These are phyloP conservation scores for Alternaria dauci DNA, from an alignment of 2,329 filamentous ascomycete species.

Conservation along the genomic window DNA sequence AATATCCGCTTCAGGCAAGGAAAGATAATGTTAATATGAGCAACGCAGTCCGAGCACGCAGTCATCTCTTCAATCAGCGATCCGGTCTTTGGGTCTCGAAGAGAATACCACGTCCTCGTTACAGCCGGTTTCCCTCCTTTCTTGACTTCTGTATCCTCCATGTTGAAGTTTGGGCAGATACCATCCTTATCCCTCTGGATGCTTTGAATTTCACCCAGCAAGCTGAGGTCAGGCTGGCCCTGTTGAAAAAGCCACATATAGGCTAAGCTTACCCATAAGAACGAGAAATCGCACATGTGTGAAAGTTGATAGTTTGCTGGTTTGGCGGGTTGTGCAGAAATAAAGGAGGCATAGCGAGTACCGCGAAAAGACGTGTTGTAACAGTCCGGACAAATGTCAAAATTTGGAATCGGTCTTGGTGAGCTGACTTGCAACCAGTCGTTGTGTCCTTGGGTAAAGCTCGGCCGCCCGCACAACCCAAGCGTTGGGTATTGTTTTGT, in stretches of 20 bases:
- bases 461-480: constrained; percentile 16
- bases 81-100: constrained; percentile 22
- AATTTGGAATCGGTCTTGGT: constrained; percentile 17
- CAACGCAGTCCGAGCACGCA: constrained; percentile 29
- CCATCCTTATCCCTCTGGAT: constrained; percentile 26
- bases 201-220: constrained; percentile 21
- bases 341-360: constrained; percentile 22
- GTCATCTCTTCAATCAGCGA: constrained; percentile 29
- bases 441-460: constrained; percentile 14
- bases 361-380: constrained; percentile 28
- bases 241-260: constrained; percentile 26
- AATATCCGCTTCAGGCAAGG: constrained; percentile 26
- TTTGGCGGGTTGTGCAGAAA: constrained; percentile 19
- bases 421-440: constrained; percentile 27
- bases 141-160: constrained; percentile 19
- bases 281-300: constrained; percentile 24
- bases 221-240: constrained; percentile 18
- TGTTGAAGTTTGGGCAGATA: constrained; percentile 28
- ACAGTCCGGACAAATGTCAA: constrained; percentile 32
- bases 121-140: constrained; percentile 21
- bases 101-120: constrained; percentile 29
- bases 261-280: constrained; percentile 27
- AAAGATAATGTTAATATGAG: constrained; percentile 22
- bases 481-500: constrained; percentile 12
- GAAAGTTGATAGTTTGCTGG: constrained; percentile 9